Percentiles rank a stretch among this genome's conserved stretches.
These are phyloP conservation scores for Lecanicillium sp. DNA, from an alignment of 2,329 filamentous ascomycete genomes.

Conservation along the genomic window DNA sequence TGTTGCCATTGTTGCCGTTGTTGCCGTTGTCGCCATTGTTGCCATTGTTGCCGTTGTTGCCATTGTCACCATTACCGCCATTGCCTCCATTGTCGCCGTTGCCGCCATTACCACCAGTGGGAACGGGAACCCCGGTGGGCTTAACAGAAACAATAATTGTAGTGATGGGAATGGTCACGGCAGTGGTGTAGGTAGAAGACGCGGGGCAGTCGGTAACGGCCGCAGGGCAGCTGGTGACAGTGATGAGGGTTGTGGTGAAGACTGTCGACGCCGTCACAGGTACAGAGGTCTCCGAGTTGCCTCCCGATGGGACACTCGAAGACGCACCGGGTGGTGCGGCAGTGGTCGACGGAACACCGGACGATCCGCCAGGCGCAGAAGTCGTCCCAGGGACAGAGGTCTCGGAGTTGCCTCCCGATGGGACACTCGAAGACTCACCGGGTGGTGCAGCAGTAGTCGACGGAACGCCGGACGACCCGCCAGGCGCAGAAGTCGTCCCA, in stretches of 20 bases:
- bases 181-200: not conserved
- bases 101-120: not conserved
- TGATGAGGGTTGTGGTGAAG: not conserved
- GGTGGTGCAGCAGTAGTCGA: not conserved
- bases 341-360: not conserved
- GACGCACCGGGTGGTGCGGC: not conserved
- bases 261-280: not conserved
- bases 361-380: not conserved
- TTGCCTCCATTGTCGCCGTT: not conserved
- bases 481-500: not conserved
- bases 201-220: constrained; percentile 4
- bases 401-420: too few species aligned
- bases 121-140: not conserved
- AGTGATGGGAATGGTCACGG: not conserved
- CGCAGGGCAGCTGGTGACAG: not conserved
- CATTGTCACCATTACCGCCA: not conserved
- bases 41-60: not conserved
- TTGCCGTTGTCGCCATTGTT: not conserved
- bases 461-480: not conserved
- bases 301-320: not conserved
- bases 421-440: not conserved
- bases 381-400: not conserved
- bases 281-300: not conserved
- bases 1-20: not conserved
- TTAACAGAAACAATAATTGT: not conserved